Conservation (phyloP, 257 asterid genomes). For the Orobanche coerulescens region DNA sequence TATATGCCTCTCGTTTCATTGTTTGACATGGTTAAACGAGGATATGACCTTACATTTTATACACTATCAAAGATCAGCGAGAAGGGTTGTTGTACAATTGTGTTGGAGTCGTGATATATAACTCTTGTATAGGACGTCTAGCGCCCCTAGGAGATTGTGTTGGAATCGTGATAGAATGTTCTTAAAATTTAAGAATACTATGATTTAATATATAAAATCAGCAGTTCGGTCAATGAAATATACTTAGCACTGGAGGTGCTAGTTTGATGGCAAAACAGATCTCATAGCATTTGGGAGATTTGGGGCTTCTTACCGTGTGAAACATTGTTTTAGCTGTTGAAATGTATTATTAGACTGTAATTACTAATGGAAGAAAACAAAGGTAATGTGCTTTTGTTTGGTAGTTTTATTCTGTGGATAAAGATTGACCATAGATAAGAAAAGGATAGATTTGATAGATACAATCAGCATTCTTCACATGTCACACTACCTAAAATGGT, state of each 20-base stretch:
- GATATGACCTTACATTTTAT: neutral
- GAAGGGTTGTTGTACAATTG: no score
- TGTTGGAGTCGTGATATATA: no score
- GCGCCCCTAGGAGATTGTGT: neutral
- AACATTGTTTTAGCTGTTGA: neutral
- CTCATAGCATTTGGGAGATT: neutral
- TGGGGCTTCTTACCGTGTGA: neutral
- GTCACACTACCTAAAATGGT: neutral
- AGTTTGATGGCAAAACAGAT: conserved; percentile 5
- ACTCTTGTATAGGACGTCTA: neutral
- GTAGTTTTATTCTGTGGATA: neutral
- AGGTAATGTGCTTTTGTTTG: neutral
- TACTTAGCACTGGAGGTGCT: neutral
- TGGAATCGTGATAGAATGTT: neutral
- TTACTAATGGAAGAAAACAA: neutral
- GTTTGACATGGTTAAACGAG: conserved; percentile 13
- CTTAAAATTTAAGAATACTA: neutral
- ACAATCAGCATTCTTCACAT: neutral
- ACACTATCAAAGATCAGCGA: conserved; percentile 11
- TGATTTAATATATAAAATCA: neutral
- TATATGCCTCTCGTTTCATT: neutral
- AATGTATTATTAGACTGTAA: neutral
- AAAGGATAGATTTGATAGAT: neutral
- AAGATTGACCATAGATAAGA: conserved; percentile 3
- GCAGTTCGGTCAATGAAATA: neutral